Conservation (phyloP, 495 filamentous ascomycete genomes). For the Cercophora newfieldiana region DNA sequence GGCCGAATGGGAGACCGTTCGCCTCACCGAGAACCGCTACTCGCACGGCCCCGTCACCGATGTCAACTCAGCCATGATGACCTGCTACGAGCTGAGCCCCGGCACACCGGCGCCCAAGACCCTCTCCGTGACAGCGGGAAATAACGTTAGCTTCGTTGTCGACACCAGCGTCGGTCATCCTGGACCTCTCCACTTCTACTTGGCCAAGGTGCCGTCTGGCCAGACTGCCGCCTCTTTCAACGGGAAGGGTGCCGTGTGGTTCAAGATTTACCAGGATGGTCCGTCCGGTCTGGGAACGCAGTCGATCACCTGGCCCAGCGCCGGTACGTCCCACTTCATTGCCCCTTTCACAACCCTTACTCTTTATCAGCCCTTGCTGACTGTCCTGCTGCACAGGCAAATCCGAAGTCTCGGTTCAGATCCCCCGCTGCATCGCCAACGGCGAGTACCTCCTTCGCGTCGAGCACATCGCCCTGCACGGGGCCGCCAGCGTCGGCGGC, state of each 20-base stretch:
- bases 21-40: constrained; percentile 46
- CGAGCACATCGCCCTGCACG: constrained; percentile 58
- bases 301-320: constrained; percentile 44
- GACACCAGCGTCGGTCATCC: constrained; percentile 32
- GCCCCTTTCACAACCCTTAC: neutral
- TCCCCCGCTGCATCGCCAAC: constrained; percentile 49
- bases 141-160: constrained; percentile 29
- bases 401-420: constrained; percentile 39
- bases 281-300: constrained; percentile 38
- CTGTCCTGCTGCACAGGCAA: neutral
- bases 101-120: constrained; percentile 31
- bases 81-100: constrained; percentile 40
- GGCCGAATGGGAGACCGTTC: constrained; percentile 46
- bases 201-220: constrained; percentile 50
- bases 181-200: constrained; percentile 48
- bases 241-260: constrained; percentile 52
- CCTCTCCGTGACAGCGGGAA: constrained; percentile 25
- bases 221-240: constrained; percentile 48
- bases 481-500: constrained; percentile 42
- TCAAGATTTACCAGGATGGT: constrained; percentile 53
- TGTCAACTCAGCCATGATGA: constrained; percentile 44
- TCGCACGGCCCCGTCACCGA: constrained; percentile 39
- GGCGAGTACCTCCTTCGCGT: constrained; percentile 61
- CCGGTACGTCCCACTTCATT: constrained; percentile 36
- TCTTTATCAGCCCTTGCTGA: too few species aligned